phyloP scores from a whole-genome alignment of 352 stramenopile genomes.

The Globisporangium canariense region DNA sequence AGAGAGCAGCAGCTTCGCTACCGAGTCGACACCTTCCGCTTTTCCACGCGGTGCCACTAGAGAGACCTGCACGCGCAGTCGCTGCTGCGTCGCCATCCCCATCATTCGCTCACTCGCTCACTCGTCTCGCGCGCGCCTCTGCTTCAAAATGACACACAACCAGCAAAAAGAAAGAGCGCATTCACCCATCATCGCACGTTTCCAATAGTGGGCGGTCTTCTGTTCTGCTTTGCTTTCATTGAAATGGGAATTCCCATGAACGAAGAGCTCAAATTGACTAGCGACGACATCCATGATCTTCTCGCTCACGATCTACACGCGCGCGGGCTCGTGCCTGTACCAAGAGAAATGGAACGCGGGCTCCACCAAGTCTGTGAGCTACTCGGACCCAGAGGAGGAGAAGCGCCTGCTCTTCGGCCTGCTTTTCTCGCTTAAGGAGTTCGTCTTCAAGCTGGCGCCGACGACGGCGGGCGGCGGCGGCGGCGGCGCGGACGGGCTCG shows the following conservation, averaged over 20 bases:
- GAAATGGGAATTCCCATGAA: no score
- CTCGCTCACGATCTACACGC: slow-evolving; percentile 93
- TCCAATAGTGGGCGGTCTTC: not conserved
- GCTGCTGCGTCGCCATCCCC: slow-evolving; percentile 29
- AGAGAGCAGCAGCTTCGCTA: slow-evolving; percentile 9
- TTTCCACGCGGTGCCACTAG: not conserved
- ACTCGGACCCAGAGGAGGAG: slow-evolving; percentile 84
- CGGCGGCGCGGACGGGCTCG: slow-evolving; percentile 14
- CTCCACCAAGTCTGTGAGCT: slow-evolving; percentile 60
- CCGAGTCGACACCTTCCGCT: slow-evolving; percentile 11
- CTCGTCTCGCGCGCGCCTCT: slow-evolving; percentile 5
- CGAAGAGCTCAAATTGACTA: not conserved
- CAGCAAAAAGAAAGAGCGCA: slow-evolving; percentile 9
- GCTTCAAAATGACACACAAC: slow-evolving; percentile 4
- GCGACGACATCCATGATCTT: slow-evolving; percentile 68
- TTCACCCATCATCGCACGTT: not conserved
- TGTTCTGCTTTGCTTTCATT: not conserved
- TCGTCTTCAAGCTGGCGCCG: slow-evolving; percentile 78
- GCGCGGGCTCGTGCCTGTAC: slow-evolving; percentile 85
- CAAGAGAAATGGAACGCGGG: slow-evolving; percentile 86
- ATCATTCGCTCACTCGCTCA: slow-evolving; percentile 12
- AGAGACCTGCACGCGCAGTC: slow-evolving; percentile 24
- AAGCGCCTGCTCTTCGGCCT: slow-evolving; percentile 91
- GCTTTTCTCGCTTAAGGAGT: slow-evolving; percentile 91
- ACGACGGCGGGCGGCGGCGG: slow-evolving; percentile 12